A percentile compares a stretch with the other conserved stretches of the same genome.
phyloP scores from a whole-genome alignment of 345 rosid genomes.

The Conringia planisiliqua region DNA sequence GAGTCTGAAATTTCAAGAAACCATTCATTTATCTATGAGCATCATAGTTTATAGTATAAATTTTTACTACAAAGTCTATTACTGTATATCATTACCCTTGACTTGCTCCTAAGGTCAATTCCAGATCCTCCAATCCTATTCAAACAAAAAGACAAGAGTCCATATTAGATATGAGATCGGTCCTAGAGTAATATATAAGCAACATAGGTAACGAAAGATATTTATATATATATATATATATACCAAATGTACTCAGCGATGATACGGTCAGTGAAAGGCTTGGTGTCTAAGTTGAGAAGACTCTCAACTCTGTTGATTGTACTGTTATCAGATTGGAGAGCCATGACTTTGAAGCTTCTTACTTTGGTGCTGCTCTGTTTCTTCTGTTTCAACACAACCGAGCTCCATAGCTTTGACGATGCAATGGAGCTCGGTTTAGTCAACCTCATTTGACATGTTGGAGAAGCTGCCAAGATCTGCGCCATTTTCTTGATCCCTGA shows the following conservation, averaged over 20 bases:
- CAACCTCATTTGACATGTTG: slow-evolving; percentile 72
- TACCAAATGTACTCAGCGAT: slow-evolving; percentile 99
- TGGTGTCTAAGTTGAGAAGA: slow-evolving; percentile 75
- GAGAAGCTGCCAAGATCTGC: slow-evolving; percentile 74
- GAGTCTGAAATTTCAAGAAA: slow-evolving; percentile 45
- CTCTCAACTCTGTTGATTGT: slow-evolving; percentile 68
- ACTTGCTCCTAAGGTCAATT: slow-evolving; percentile 87
- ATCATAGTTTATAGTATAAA: not conserved
- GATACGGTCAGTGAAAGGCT: slow-evolving; percentile 78
- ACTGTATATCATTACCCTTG: slow-evolving; percentile 55
- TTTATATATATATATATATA: no score
- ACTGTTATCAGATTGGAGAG: slow-evolving; percentile 64
- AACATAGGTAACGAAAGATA: no score
- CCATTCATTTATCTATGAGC: slow-evolving; percentile 1
- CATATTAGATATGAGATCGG: not conserved
- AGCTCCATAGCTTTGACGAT: slow-evolving; percentile 58
- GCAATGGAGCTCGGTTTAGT: slow-evolving; percentile 48
- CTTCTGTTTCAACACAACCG: slow-evolving; percentile 65
- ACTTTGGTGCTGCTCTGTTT: slow-evolving; percentile 45
- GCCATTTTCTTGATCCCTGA: slow-evolving; percentile 60
- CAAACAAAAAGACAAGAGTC: not conserved
- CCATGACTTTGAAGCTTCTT: slow-evolving; percentile 54
- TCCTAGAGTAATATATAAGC: not conserved
- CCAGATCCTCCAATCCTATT: slow-evolving; percentile 95
- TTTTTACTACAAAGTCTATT: not conserved